Base-by-base conservation (phyloP, 352 stramenopile species). In the Phytopythium helicoides region DNA sequence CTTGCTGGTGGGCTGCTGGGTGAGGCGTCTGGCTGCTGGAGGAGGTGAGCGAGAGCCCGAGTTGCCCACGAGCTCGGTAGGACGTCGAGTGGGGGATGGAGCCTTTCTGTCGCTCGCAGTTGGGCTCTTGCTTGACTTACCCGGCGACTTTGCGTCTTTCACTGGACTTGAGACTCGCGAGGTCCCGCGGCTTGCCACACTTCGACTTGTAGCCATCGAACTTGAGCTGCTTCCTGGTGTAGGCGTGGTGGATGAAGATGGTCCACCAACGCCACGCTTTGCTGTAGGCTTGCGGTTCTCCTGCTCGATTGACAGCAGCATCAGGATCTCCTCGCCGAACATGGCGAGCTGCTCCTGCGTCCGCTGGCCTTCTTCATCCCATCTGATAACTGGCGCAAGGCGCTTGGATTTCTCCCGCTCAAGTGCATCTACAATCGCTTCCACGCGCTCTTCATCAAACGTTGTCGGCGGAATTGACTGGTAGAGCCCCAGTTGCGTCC, bases 291-390 rank as follows among this genome's bases (percentile, higher is more conserved):
- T 81, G 33, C 74, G 71, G n/a, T 58, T 86, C 47, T 89, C 73
- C 38, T 86, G 73, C 48, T 87, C 72, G 16, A 73, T 44, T 37
- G 67, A 65, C 8, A 87, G 40, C 35, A 81, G 68, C 54, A 66
- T 84, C 36, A 73, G 66, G 1, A 89, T 38, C 49, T 89, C 79
- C 50, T 89, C 79, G 0, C 65, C 65, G 47, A 68, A 87, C 79
- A 89, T 89, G 7, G 65, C 51, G 23, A 89, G 52, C 46, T 64
- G 47, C 47, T 89, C 79, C 50, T 87, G 86, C 10, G 64, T 72
- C 26, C 66, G 64, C 9, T 52, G 60, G 10, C 71, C 79, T 2
- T n/a, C 25, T 10, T 85, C 69, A 41, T 87, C 76, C 79, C 79
- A 89, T 12, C 65, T 58, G 15, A 89, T 62, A 0, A 63, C 35